Evolutionary conservation across 768 basidiomycete genomes (phyloP).

Genomic region (Lentinula sp.): DNA sequence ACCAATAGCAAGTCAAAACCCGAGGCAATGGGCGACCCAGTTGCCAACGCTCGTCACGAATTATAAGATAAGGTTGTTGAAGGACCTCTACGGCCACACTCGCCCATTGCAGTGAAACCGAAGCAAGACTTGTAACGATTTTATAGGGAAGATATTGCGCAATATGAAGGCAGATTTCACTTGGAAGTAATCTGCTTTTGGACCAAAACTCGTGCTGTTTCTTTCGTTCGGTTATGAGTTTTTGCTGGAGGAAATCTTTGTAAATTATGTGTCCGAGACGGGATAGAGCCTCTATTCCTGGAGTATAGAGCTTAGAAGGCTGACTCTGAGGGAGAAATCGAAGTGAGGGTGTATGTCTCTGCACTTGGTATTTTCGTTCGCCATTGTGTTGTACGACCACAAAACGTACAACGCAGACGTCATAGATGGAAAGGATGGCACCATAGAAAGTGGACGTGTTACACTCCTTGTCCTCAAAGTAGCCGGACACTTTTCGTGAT

Average conservation of each 20-base stretch:
- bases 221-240: not conserved
- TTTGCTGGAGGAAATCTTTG: not conserved
- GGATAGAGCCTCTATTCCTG: not conserved
- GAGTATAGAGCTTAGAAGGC: not conserved
- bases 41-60: too few relatives aligned
- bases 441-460: not conserved
- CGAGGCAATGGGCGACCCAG: too few relatives aligned
- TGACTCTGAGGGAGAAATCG: not conserved
- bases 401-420: not conserved
- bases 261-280: not conserved
- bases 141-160: not conserved
- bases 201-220: not conserved
- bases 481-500: too few relatives aligned
- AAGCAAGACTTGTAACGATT: too few relatives aligned
- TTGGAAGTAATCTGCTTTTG: not conserved
- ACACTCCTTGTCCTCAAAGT: not conserved
- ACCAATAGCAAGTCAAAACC: too few relatives aligned
- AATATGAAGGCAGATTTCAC: not conserved
- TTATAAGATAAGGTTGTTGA: too few relatives aligned
- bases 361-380: too few relatives aligned
- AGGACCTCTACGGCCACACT: too few relatives aligned
- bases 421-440: not conserved
- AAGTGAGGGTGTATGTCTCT: not conserved
- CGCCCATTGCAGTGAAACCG: too few relatives aligned
- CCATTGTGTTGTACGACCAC: not conserved